Conservation (phyloP, 306 rosid genomes). For the Chamaecrista fasciculata region DNA sequence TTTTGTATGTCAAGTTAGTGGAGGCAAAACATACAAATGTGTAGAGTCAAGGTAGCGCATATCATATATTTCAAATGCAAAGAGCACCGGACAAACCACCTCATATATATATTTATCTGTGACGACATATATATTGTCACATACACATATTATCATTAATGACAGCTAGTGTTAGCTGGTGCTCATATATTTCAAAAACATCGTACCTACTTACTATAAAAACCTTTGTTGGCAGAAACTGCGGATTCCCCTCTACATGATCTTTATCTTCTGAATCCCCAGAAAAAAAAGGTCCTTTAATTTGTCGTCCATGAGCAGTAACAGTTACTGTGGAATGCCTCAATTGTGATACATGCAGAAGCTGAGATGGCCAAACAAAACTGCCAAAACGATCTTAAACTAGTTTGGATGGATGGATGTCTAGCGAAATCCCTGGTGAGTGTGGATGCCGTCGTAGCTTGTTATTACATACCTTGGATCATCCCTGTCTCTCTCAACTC, state of each 20-base stretch:
- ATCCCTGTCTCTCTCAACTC: conserved; percentile 79
- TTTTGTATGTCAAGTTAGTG: too few relatives aligned
- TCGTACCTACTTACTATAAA: neutral
- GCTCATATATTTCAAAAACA: neutral
- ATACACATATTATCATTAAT: neutral
- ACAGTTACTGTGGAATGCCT: neutral
- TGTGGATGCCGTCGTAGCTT: conserved; percentile 78
- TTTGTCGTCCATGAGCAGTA: conserved; percentile 14
- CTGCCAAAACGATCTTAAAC: neutral
- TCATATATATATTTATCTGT: neutral
- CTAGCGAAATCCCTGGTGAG: conserved; percentile 45
- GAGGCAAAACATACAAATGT: too few relatives aligned
- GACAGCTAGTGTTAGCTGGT: neutral
- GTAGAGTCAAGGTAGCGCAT: too few relatives aligned
- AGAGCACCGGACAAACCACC: neutral
- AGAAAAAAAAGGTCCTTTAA: neutral
- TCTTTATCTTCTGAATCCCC: neutral
- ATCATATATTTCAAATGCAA: neutral
- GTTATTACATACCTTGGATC: conserved; percentile 73
- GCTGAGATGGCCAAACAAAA: neutral
- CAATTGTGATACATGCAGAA: neutral
- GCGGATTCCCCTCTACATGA: neutral
- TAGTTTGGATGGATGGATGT: too few relatives aligned
- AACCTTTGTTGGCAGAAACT: neutral
- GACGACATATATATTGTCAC: neutral